phyloP scores from a whole-genome alignment of 345 rosid species.

The Lenwebbia sp. region DNA sequence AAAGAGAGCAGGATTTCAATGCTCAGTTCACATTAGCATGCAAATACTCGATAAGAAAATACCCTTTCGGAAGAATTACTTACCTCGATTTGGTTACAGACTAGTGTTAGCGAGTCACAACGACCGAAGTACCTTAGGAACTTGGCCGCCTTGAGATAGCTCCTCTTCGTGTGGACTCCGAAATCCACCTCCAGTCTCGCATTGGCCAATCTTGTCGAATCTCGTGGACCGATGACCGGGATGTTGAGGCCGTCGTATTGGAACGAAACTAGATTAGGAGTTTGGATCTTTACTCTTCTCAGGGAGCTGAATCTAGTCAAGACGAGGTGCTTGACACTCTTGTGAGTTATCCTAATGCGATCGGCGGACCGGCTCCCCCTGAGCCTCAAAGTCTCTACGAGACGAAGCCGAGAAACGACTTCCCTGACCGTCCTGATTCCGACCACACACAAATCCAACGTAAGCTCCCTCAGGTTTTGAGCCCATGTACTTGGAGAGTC shows the following conservation, averaged over 20 bases:
- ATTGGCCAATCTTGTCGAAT: neutral
- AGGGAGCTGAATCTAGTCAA: neutral
- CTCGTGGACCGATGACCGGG: neutral
- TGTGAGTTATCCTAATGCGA: neutral
- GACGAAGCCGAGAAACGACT: neutral
- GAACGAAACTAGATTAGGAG: neutral
- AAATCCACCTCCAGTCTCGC: neutral
- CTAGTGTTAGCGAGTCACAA: neutral
- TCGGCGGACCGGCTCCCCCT: neutral
- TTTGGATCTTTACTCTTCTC: neutral
- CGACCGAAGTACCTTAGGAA: neutral
- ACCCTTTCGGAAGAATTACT: neutral
- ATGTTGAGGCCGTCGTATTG: neutral
- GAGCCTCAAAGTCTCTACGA: neutral
- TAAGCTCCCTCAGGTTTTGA: neutral
- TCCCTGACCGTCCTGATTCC: fast-evolving
- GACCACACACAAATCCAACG: neutral
- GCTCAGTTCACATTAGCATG: neutral
- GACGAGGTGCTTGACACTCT: neutral
- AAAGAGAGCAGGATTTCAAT: neutral
- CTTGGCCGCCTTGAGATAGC: neutral
- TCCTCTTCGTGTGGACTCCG: neutral
- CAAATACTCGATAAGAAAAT: neutral
- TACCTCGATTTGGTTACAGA: neutral
- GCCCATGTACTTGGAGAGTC: neutral